phyloP scores from a whole-genome alignment of 805 yeast genomes.

The Jamesozyma lodderae region DNA sequence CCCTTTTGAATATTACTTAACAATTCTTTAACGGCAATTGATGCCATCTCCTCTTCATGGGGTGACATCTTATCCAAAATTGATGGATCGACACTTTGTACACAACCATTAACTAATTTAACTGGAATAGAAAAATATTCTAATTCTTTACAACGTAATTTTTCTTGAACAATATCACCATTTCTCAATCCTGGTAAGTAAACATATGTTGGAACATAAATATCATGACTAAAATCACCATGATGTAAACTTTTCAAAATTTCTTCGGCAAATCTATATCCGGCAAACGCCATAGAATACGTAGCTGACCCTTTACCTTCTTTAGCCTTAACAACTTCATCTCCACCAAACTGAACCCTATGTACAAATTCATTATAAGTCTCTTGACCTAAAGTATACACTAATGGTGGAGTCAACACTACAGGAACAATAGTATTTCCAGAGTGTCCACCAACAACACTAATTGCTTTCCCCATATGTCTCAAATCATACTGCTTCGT shows the following conservation, averaged over 20 bases:
- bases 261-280: conserved; percentile 58
- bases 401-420: conserved; percentile 73
- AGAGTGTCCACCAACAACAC: conserved; percentile 96
- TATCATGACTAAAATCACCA: conserved; percentile 14
- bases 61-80: conserved; percentile 38
- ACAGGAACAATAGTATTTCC: conserved; percentile 94
- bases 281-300: conserved; percentile 89
- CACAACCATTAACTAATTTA: conserved; percentile 42
- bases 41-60: conserved; percentile 44
- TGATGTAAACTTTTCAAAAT: conserved; percentile 37
- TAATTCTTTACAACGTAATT: conserved; percentile 28
- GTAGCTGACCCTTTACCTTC: conserved; percentile 92
- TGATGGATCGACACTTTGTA: conserved; percentile 42
- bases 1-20: conserved; percentile 53
- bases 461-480: conserved; percentile 65
- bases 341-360: conserved; percentile 95
- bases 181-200: conserved; percentile 46
- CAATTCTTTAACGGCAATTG: conserved; percentile 46
- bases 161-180: conserved; percentile 36
- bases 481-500: conserved; percentile 15
- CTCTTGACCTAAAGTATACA: conserved; percentile 45
- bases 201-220: conserved; percentile 38
- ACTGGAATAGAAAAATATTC: conserved; percentile 58
- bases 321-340: conserved; percentile 89
- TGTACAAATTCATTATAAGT: conserved; percentile 57